Base-by-base conservation (phyloP, 306 rosid species). In the Gynostemma pentaphyllum region DNA sequence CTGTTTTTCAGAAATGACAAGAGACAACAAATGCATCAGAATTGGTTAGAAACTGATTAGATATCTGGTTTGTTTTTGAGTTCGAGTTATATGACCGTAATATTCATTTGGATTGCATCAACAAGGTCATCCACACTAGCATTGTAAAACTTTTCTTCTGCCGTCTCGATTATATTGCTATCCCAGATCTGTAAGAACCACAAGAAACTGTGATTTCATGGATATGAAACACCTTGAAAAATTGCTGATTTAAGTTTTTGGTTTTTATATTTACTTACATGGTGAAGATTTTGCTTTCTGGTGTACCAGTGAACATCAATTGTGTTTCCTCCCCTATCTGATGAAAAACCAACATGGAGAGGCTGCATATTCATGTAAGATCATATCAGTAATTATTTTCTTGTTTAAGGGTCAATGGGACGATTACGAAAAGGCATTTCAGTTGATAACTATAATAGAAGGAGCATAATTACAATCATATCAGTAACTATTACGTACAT, bases 201-300 rank as follows among this genome's bases (percentile, higher is more conserved):
- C 12, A 0, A 59, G 34, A 56, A 37, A 67, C 30, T 32, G 19
- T 36, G 5, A 34, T 59, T 12, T 59, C 29, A 34, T 13, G 24
- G 47, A 59, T 59, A 1, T 15, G 18, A 59, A 21, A 36, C 11
- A 37, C 1, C 5, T 0, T 12, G n/a, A 32, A 5, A 5, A 4
- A 7, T 9, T 9, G 10, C 9, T 1, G 63, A 16, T 55, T 2
- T 16, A 57, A 34, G 47, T 37, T 36, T 36, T 36, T 36, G 42
- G 29, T 37, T 2, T 19, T 59, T 59, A 37, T 19, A 37, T 21
- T 36, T 72, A 90, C 97, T n/a, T 56, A 90, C 97, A 79, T 87
- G 95, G 65, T 90, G 97, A 75, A 90, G 95, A 76, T 81, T 87
- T 70, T 83, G 81, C 71, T 80, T 81, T 51, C 83, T 81, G 21